phyloP scores from a whole-genome alignment of 768 basidiomycete genomes.

The Pleurotus tuoliensis region DNA sequence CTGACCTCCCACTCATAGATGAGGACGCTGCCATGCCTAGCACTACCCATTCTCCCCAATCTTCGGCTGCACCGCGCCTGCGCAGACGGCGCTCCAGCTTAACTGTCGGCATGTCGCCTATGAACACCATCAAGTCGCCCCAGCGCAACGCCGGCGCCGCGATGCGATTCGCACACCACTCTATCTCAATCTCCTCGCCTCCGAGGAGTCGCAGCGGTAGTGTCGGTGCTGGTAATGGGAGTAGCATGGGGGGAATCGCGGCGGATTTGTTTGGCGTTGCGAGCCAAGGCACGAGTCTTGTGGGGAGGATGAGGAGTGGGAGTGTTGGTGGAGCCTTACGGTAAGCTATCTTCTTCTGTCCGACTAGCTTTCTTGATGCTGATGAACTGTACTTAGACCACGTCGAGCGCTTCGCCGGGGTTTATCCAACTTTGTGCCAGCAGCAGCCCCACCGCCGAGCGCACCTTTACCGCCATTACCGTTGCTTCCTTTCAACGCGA shows the following conservation, averaged over 20 bases:
- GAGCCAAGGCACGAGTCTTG: slow-evolving; percentile 33
- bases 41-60: slow-evolving; percentile 25
- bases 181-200: slow-evolving; percentile 20
- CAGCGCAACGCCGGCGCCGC: slow-evolving; percentile 47
- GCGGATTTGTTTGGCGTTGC: slow-evolving; percentile 24
- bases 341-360: slow-evolving; percentile 20
- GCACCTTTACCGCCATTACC: slow-evolving; percentile 33
- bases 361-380: slow-evolving; percentile 1
- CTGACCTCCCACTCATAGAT: slow-evolving; percentile 19
- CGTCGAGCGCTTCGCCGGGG: slow-evolving; percentile 36
- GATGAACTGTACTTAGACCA: slow-evolving; percentile 23
- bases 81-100: slow-evolving; percentile 64
- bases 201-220: slow-evolving; percentile 45
- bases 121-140: slow-evolving; percentile 57
- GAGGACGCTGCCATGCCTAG: slow-evolving; percentile 17
- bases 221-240: slow-evolving; percentile 19
- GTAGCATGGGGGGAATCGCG: slow-evolving; percentile 10
- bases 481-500: slow-evolving; percentile 7
- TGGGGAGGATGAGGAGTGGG: slow-evolving; percentile 54
- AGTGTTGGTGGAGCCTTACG: slow-evolving; percentile 37
- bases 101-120: slow-evolving; percentile 48
- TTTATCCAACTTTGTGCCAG: slow-evolving; percentile 26
- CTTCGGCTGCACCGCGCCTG: slow-evolving; percentile 34
- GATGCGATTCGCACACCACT: slow-evolving; percentile 40
- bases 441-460: slow-evolving; percentile 32